These are phyloP conservation scores for Seminavis robusta DNA, from an alignment of 108 stramenopile species.

Conservation along the genomic window DNA sequence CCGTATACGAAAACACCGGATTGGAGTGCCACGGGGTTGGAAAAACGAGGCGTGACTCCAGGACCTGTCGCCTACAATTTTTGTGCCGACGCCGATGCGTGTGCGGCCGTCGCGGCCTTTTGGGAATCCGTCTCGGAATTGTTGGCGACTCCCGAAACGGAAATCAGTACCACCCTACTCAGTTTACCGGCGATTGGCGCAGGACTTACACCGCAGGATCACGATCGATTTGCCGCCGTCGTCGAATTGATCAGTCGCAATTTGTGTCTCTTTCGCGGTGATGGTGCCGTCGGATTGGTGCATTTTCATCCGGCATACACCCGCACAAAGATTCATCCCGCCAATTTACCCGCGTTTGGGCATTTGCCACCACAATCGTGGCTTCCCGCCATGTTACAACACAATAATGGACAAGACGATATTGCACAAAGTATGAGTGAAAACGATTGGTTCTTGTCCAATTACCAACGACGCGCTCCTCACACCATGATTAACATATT, in stretches of 20 bases:
- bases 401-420: slow-evolving; percentile 38
- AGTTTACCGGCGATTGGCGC: slow-evolving; percentile 40
- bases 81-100: slow-evolving; percentile 33
- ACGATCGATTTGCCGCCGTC: slow-evolving; percentile 61
- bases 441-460: slow-evolving; percentile 43
- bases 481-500: slow-evolving; percentile 60
- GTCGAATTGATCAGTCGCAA: slow-evolving; percentile 59
- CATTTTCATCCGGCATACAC: slow-evolving; percentile 73
- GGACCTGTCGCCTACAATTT: slow-evolving; percentile 53
- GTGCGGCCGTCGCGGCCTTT: slow-evolving; percentile 51
- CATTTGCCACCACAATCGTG: slow-evolving; percentile 66
- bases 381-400: slow-evolving; percentile 57
- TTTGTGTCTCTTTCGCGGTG: slow-evolving; percentile 51
- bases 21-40: slow-evolving; percentile 29
- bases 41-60: slow-evolving; percentile 36
- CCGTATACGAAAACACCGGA: slow-evolving; percentile 47
- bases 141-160: slow-evolving; percentile 32
- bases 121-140: slow-evolving; percentile 80
- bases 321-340: slow-evolving; percentile 37
- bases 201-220: too few relatives aligned
- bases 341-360: slow-evolving; percentile 45
- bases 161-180: slow-evolving; percentile 42
- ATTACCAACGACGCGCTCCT: slow-evolving; percentile 68
- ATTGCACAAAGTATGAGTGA: slow-evolving; percentile 43
- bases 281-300: slow-evolving; percentile 52